Evolutionary conservation across 768 basidiomycete genomes (phyloP), one percentile per base, ranked within the genome.

Genomic region (Suillus tomentosus): DNA sequence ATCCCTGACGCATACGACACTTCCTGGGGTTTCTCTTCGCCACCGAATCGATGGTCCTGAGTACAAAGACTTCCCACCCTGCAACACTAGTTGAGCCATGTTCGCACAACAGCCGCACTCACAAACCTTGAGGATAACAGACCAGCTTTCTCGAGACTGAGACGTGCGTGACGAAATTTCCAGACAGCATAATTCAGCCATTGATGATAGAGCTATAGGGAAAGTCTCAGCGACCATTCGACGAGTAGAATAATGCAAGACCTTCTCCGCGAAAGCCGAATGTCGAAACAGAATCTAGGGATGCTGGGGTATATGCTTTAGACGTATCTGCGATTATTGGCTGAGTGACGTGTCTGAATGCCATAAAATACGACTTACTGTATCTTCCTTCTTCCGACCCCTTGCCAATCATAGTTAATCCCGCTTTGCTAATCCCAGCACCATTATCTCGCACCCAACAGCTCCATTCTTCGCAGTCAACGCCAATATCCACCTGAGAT

Each of bases 261-360:
- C 95, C 95, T 90, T 98, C 96, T 43, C 96, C 95, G 68, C 96
- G 86, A 77, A 94, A 96, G 0, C 96, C 95, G 77, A 95, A 96
- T 3, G 90, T 90, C 15, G 83, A 81, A 47, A 83, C 69, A 4
- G 81, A 76, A 62, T 82, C 81, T 60, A 89, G 71, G 1, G 84
- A 81, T 57, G 80, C 79, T 45, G 79, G 73, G 1, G 77, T 76
- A 72, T 89, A 87, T 27, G 82, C 80, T 75, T 95, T 95, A 5
- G 92, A 94, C 5, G 90, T 89, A 64, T 82, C 92, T 94, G 71
- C 39, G 61, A 31, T 43, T 14, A 19, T 51, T 55, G 53, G 17
- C 51, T 14, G 22, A 62, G 24, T 22, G 10, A 11, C 3, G 11
- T 3, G 24, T 42, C 27, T 42, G 17, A 13, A 19, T 7, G 42